A percentile compares a stretch with the other conserved stretches of the same genome.
These are phyloP conservation scores for Dichotomopilus funicola DNA, from an alignment of 2,329 filamentous ascomycete genomes.

Conservation along the genomic window DNA sequence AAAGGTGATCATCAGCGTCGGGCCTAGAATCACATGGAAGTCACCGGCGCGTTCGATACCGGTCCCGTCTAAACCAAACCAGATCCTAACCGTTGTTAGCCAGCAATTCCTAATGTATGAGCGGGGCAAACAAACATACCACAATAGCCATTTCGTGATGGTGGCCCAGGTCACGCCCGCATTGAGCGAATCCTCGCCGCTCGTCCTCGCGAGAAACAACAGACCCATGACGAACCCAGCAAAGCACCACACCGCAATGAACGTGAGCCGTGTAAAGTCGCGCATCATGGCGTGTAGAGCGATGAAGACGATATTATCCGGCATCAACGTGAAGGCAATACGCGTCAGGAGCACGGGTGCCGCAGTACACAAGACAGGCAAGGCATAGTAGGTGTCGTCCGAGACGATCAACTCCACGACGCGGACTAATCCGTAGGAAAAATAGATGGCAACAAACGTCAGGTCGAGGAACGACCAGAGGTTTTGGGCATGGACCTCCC, in stretches of 20 bases:
- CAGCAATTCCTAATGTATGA: neutral
- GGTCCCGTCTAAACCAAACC: slow-evolving; percentile 66
- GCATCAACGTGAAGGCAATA: slow-evolving; percentile 65
- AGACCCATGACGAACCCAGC: slow-evolving; percentile 64
- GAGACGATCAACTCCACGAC: slow-evolving; percentile 46
- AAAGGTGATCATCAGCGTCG: slow-evolving; percentile 63
- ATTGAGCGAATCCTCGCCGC: slow-evolving; percentile 14
- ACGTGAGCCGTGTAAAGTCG: slow-evolving; percentile 61
- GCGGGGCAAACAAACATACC: slow-evolving; percentile 30
- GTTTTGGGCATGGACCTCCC: slow-evolving; percentile 66
- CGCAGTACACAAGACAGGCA: slow-evolving; percentile 59
- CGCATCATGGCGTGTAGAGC: slow-evolving; percentile 68
- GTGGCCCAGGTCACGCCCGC: slow-evolving; percentile 38
- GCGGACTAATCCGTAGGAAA: slow-evolving; percentile 54
- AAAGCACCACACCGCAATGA: slow-evolving; percentile 63
- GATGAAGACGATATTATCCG: slow-evolving; percentile 70
- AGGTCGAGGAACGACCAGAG: slow-evolving; percentile 70
- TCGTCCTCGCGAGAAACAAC: slow-evolving; percentile 48
- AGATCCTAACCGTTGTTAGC: slow-evolving; percentile 40
- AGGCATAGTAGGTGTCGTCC: slow-evolving; percentile 46
- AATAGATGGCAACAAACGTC: slow-evolving; percentile 59
- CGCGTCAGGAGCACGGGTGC: slow-evolving; percentile 65
- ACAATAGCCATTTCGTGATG: slow-evolving; percentile 70
- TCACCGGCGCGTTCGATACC: slow-evolving; percentile 46
- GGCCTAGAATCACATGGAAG: slow-evolving; percentile 62